These are phyloP conservation scores for Dicorynia guianensis DNA, from an alignment of 306 rosid genomes.

Conservation along the genomic window DNA sequence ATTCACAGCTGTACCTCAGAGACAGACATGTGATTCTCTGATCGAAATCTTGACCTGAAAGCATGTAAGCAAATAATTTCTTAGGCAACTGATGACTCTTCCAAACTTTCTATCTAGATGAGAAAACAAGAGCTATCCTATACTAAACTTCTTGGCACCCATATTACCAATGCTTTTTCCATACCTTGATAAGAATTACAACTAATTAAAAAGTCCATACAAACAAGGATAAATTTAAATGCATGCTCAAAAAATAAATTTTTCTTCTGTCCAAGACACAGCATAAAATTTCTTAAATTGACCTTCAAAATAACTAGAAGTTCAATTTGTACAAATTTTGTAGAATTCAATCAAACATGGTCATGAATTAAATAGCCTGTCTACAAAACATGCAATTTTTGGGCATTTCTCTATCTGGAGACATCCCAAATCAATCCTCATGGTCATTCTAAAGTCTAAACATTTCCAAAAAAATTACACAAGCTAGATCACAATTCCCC, in stretches of 20 bases:
- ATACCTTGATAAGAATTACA: constrained; percentile 1
- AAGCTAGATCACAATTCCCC: constrained; percentile 21
- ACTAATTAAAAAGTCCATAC: background rate
- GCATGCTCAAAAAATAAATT: background rate
- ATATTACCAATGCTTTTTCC: constrained; percentile 3
- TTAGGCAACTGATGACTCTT: constrained; percentile 37
- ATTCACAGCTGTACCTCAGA: constrained; percentile 57
- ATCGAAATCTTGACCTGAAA: constrained; percentile 59
- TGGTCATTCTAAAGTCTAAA: constrained; percentile 11
- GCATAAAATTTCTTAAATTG: constrained; percentile 26
- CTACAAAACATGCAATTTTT: constrained; percentile 10
- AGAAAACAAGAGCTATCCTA: constrained; percentile 24
- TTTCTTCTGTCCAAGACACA: background rate
- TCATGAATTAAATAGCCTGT: constrained; percentile 22
- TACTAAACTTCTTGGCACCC: constrained; percentile 13
- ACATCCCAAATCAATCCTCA: constrained; percentile 24
- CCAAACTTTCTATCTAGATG: constrained; percentile 31
- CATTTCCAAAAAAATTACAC: background rate
- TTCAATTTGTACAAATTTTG: constrained; percentile 1
- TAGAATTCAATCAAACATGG: constrained; percentile 15
- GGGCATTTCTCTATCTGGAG: constrained; percentile 27
- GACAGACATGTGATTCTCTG: constrained; percentile 43
- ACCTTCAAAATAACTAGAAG: constrained; percentile 35
- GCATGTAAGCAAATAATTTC: constrained; percentile 33
- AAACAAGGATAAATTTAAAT: constrained; percentile 15